phyloP scores from a whole-genome alignment of 805 yeast genomes.

The Zygotorulaspora danielsina region DNA sequence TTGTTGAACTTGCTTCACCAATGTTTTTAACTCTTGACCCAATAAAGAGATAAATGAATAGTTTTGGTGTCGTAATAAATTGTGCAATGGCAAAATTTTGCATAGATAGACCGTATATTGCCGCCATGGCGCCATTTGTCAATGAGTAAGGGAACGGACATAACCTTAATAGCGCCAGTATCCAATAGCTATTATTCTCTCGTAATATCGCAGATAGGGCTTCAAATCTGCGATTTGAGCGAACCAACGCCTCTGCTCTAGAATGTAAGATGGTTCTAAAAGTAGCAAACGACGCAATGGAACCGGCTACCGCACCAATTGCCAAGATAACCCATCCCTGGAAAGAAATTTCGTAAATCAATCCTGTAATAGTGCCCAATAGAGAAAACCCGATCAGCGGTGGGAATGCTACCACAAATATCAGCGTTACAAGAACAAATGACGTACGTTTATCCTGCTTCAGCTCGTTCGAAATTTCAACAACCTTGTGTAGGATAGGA shows the following conservation, averaged over 20 bases:
- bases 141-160: slow-evolving; percentile 93
- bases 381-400: slow-evolving; percentile 83
- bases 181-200: slow-evolving; percentile 61
- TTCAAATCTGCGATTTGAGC: slow-evolving; percentile 58
- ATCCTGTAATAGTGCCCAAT: slow-evolving; percentile 63
- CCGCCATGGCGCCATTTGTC: slow-evolving; percentile 88
- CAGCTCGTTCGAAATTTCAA: slow-evolving; percentile 45
- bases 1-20: slow-evolving; percentile 52
- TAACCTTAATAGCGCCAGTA: slow-evolving; percentile 68
- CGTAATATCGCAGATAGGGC: slow-evolving; percentile 71
- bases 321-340: slow-evolving; percentile 78
- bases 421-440: slow-evolving; percentile 45
- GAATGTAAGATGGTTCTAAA: slow-evolving; percentile 56
- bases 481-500: slow-evolving; percentile 33
- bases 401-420: slow-evolving; percentile 78
- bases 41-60: slow-evolving; percentile 67
- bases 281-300: slow-evolving; percentile 64
- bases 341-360: slow-evolving; percentile 71
- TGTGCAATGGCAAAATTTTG: slow-evolving; percentile 67
- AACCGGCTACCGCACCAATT: slow-evolving; percentile 64
- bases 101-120: slow-evolving; percentile 70
- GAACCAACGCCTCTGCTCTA: slow-evolving; percentile 57
- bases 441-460: slow-evolving; percentile 39
- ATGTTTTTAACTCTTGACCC: slow-evolving; percentile 71
- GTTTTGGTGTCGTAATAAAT: slow-evolving; percentile 73